These are phyloP conservation scores for Harringtonia aguacate DNA, from an alignment of 2,329 filamentous ascomycete species.

Conservation along the genomic window DNA sequence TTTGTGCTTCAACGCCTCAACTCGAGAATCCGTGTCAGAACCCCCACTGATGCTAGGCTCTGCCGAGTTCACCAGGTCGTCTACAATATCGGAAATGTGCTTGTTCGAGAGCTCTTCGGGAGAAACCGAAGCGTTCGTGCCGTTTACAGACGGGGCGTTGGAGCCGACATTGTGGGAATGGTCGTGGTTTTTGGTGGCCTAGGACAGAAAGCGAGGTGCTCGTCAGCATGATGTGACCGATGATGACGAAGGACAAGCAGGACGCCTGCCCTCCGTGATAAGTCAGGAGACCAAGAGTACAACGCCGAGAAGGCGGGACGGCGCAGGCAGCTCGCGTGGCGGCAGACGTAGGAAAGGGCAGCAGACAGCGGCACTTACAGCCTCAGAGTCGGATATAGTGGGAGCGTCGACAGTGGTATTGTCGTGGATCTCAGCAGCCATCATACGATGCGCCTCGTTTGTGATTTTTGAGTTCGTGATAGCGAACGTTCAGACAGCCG, in stretches of 20 bases:
- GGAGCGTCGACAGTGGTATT: conserved; percentile 43
- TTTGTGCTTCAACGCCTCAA: conserved; percentile 41
- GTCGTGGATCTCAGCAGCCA: conserved; percentile 51
- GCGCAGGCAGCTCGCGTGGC: no score
- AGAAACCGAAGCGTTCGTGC: conserved; percentile 22
- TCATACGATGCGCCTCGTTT: conserved; percentile 44
- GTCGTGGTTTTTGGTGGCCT: conserved; percentile 24
- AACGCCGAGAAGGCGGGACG: background rate
- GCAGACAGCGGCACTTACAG: conserved; percentile 25
- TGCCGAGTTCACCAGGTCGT: conserved; percentile 49
- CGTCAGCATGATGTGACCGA: no score
- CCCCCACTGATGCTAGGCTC: conserved; percentile 62
- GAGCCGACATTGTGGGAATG: conserved; percentile 36
- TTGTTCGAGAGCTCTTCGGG: conserved; percentile 46
- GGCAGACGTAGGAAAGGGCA: background rate
- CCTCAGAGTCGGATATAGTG: conserved; percentile 33
- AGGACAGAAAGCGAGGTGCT: no score
- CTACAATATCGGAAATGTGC: conserved; percentile 43
- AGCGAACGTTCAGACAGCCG: conserved; percentile 9
- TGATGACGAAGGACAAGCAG: no score
- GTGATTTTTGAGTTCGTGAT: conserved; percentile 11
- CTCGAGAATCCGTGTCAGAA: conserved; percentile 65
- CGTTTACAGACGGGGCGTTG: conserved; percentile 36
- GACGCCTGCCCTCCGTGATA: no score
- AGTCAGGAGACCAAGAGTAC: background rate